Evolutionary conservation across 352 stramenopile genomes (phyloP).

Genomic region (Phytophthora syringae): DNA sequence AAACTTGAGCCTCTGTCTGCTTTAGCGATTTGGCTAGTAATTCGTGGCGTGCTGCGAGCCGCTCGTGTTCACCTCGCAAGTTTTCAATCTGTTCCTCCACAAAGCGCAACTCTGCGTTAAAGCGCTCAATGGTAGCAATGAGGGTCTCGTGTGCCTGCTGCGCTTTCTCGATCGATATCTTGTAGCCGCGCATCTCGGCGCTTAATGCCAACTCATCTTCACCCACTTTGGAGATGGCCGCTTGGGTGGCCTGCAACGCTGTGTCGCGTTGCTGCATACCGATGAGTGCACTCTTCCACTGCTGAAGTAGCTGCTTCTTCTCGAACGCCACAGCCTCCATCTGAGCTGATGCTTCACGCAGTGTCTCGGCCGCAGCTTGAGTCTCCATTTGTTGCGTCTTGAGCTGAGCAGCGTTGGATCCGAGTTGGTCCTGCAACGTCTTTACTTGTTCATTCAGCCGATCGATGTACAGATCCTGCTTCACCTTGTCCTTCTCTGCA

Average conservation of each 20-base stretch:
- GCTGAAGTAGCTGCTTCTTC: slow-evolving; percentile 95
- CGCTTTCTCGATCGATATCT: slow-evolving; percentile 83
- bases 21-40: slow-evolving; percentile 89
- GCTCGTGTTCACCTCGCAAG: slow-evolving; percentile 71
- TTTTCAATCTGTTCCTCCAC: slow-evolving; percentile 72
- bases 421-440: slow-evolving; percentile 87
- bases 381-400: slow-evolving; percentile 89
- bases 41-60: slow-evolving; percentile 81
- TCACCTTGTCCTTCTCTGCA: slow-evolving; percentile 94
- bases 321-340: slow-evolving; percentile 95
- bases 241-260: slow-evolving; percentile 89
- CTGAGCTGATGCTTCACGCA: slow-evolving; percentile 87
- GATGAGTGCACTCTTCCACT: slow-evolving; percentile 96
- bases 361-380: slow-evolving; percentile 82
- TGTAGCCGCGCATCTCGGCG: slow-evolving; percentile 90
- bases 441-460: slow-evolving; percentile 91
- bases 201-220: slow-evolving; percentile 87
- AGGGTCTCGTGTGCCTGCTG: slow-evolving; percentile 87
- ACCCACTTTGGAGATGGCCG: slow-evolving; percentile 76
- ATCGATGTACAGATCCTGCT: slow-evolving; percentile 96
- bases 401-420: slow-evolving; percentile 79
- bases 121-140: slow-evolving; percentile 82
- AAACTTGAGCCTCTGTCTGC: slow-evolving; percentile 86
- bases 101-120: slow-evolving; percentile 83
- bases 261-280: slow-evolving; percentile 92